These are phyloP conservation scores for Paraphysoderma sedebokerense DNA, from an alignment of 371 early-diverging fungal genomes.

Conservation along the genomic window DNA sequence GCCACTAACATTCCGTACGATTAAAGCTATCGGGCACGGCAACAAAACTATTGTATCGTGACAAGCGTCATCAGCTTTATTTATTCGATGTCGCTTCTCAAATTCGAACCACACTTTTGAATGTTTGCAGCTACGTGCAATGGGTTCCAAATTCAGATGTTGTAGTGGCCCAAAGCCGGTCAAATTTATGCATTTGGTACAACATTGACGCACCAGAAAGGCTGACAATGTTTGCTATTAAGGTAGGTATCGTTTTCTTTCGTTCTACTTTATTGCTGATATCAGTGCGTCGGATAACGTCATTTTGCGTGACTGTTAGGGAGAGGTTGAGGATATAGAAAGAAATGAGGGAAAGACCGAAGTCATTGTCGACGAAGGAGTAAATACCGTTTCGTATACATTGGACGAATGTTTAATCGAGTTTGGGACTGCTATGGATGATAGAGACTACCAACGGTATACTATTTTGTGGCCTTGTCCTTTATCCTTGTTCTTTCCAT, in stretches of 20 bases:
- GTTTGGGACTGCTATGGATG: constrained; percentile 32
- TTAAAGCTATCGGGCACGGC: constrained; percentile 30
- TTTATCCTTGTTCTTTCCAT: too few relatives aligned
- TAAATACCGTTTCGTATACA: constrained; percentile 32
- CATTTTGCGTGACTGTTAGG: constrained; percentile 9
- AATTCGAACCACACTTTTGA: constrained; percentile 19
- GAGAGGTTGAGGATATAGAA: constrained; percentile 33
- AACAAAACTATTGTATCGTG: constrained; percentile 29
- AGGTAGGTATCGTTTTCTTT: constrained; percentile 13
- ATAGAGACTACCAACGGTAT: constrained; percentile 27
- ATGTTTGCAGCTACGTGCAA: constrained; percentile 30
- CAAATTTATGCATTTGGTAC: constrained; percentile 35
- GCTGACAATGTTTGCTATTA: constrained; percentile 33
- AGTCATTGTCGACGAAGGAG: constrained; percentile 36
- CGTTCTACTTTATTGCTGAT: neutral
- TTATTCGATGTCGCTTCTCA: constrained; percentile 21
- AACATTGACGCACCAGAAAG: constrained; percentile 30
- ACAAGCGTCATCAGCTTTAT: constrained; percentile 27
- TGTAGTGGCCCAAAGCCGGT: constrained; percentile 29
- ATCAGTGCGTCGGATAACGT: neutral
- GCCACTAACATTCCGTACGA: too few relatives aligned
- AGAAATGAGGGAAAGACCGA: constrained; percentile 27
- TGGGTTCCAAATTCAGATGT: constrained; percentile 39
- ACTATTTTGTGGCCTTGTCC: neutral
- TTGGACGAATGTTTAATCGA: constrained; percentile 36